Base-by-base conservation (phyloP, 2,329 filamentous ascomycete species). In the Penicillium thymicola region DNA sequence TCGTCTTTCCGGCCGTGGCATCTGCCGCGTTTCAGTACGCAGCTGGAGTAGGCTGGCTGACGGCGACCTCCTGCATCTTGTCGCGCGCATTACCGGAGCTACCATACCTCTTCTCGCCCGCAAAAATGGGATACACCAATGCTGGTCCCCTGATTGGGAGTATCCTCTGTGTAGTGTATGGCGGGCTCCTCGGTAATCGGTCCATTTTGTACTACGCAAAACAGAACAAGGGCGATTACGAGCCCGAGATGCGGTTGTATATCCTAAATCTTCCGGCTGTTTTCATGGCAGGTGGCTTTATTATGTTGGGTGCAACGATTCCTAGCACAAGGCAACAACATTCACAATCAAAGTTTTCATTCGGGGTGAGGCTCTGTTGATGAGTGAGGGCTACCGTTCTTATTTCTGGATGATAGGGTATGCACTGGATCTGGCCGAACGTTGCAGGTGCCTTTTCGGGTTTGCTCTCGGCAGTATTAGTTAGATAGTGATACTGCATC, bases 221-320 rank as follows among this genome's bases (percentile, higher is more conserved):
- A 25, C 68, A 72, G 16, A 79, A 80, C 59, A 70, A 70, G 32
- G 78, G 78, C 38, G 75, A 78, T 58, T 78, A 78, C 49, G 79
- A 81, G 64, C 76, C 79, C 1, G 79, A 81, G 63, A 81, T 80
- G 72, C 72, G 78, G 3, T 68, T 81, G 6, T 76, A 70, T 40
- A 70, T 68, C 23, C 58, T 68, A 18, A 66, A 66, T 41, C 34
- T 70, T 2, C 73, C 75, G 30, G 71, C 76, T 50, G 43, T 79
- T 6, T 54, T 75, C 3, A 71, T 77, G 18, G 76, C 77, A 0
- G 72, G 73, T 3, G 78, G 77, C 0, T 62, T 79, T 48, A 68
- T 79, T 16, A 66, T 80, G 67, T 78, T 76, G 59, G 76, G 76
- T 1, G 63, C 61, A 0, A 76, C 75, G 0, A 63, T 72, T 3